These are phyloP conservation scores for Tubosaeta sp. DNA, from an alignment of 768 basidiomycete species.

Conservation along the genomic window DNA sequence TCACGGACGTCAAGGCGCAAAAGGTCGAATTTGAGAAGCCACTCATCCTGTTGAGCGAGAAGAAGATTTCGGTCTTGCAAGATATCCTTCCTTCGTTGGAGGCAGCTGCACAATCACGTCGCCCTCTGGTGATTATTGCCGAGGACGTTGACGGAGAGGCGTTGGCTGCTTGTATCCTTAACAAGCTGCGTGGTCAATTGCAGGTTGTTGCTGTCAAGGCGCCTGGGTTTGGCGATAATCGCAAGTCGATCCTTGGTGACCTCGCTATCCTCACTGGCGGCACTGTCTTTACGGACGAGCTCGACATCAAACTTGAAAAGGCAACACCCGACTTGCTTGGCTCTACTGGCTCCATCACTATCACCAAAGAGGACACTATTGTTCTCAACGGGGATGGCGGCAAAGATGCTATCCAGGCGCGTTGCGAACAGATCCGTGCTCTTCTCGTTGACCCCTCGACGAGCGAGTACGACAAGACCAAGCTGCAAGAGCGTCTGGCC, in stretches of 20 bases:
- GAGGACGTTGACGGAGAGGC: slow-evolving; percentile 99
- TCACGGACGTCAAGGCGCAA: slow-evolving; percentile 96
- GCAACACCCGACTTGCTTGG: slow-evolving; percentile 88
- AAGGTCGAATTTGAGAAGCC: slow-evolving; percentile 98
- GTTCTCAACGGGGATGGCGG: slow-evolving; percentile 90
- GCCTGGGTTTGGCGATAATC: slow-evolving; percentile 98
- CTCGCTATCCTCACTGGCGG: slow-evolving; percentile 96
- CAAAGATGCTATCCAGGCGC: slow-evolving; percentile 85
- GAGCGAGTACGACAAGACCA: slow-evolving; percentile 89
- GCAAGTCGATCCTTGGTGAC: slow-evolving; percentile 96
- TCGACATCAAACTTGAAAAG: slow-evolving; percentile 96
- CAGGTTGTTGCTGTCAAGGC: slow-evolving; percentile 94
- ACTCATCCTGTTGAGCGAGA: slow-evolving; percentile 87
- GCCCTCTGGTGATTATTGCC: slow-evolving; percentile 93
- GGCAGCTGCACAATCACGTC: slow-evolving; percentile 71
- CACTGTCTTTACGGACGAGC: slow-evolving; percentile 93
- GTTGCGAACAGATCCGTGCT: slow-evolving; percentile 93
- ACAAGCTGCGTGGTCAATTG: slow-evolving; percentile 98
- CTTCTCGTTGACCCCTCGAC: slow-evolving; percentile 81
- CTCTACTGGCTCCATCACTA: slow-evolving; percentile 83
- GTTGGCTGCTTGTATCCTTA: slow-evolving; percentile 94
- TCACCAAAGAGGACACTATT: slow-evolving; percentile 98
- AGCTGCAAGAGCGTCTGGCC: slow-evolving; percentile 95
- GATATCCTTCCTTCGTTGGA: slow-evolving; percentile 94
- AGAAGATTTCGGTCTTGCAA: slow-evolving; percentile 94